phyloP scores from a whole-genome alignment of 306 rosid genomes.

The Lupinus albus region DNA sequence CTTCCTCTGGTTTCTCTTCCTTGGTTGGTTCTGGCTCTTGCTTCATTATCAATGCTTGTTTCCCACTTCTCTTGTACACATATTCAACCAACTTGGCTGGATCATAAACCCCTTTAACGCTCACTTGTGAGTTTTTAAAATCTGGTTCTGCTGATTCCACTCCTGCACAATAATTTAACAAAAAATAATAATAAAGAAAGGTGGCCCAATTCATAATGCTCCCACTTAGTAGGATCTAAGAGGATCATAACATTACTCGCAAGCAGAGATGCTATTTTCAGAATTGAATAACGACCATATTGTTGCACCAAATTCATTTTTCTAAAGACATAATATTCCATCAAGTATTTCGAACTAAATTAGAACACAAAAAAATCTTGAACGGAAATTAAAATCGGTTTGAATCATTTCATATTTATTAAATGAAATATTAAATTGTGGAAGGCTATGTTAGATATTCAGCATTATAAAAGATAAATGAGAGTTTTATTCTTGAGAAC shows the following conservation, averaged over 20 bases:
- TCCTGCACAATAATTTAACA: conserved; percentile 47
- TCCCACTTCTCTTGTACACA: conserved; percentile 67
- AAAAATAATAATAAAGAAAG: no score
- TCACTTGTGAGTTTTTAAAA: conserved; percentile 68
- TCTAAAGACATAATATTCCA: conserved; percentile 12
- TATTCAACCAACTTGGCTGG: conserved; percentile 63
- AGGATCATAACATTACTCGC: no score
- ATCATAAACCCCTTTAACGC: conserved; percentile 72
- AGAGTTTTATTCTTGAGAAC: no score
- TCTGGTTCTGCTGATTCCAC: conserved; percentile 84
- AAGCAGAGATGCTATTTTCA: no score
- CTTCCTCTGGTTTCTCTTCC: conserved; percentile 43
- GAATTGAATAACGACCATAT: no score
- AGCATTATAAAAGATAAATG: no score
- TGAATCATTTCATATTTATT: background rate
- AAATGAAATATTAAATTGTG: conserved; percentile 17
- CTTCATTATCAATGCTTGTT: conserved; percentile 67
- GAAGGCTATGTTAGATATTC: no score
- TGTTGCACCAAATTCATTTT: no score
- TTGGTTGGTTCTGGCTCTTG: conserved; percentile 58
- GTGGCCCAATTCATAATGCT: no score
- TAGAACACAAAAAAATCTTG: background rate
- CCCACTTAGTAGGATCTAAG: no score
- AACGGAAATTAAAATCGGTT: no score
- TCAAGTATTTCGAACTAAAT: background rate